phyloP scores from a whole-genome alignment of 1,139 yeast species.

The Spencermartinsiella ligniputridi region DNA sequence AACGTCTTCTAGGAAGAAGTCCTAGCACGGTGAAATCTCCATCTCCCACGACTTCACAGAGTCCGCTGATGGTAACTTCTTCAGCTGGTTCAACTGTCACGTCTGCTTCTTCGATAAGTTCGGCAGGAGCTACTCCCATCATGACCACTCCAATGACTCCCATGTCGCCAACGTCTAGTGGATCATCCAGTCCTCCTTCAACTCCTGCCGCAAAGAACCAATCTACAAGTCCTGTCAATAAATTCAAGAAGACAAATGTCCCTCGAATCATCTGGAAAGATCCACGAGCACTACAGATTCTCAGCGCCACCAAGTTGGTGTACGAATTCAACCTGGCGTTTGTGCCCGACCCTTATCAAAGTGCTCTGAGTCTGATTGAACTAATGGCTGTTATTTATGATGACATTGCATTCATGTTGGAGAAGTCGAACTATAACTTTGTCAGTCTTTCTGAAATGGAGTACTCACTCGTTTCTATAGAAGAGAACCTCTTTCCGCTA shows the following conservation, averaged over 20 bases:
- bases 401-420: neutral
- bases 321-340: constrained; percentile 15
- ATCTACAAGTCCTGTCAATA: constrained; percentile 1
- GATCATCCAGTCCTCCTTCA: neutral
- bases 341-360: constrained; percentile 18
- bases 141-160: neutral
- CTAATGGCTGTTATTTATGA: constrained; percentile 12
- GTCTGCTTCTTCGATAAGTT: neutral
- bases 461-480: neutral
- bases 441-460: neutral
- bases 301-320: constrained; percentile 8
- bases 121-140: neutral
- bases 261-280: constrained; percentile 10
- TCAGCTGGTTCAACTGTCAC: no score
- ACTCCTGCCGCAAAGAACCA: constrained; percentile 1
- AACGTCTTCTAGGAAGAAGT: neutral
- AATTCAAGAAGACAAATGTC: constrained; percentile 7
- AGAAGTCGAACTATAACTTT: neutral
- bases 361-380: constrained; percentile 16
- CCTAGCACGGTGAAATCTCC: neutral
- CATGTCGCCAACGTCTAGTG: neutral
- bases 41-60: neutral
- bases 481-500: neutral
- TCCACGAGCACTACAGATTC: constrained; percentile 8
- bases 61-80: neutral